A percentile compares a stretch with the other conserved stretches of the same genome.
These are phyloP conservation scores for Kandelia obovata DNA, from an alignment of 345 rosid genomes.

Conservation along the genomic window DNA sequence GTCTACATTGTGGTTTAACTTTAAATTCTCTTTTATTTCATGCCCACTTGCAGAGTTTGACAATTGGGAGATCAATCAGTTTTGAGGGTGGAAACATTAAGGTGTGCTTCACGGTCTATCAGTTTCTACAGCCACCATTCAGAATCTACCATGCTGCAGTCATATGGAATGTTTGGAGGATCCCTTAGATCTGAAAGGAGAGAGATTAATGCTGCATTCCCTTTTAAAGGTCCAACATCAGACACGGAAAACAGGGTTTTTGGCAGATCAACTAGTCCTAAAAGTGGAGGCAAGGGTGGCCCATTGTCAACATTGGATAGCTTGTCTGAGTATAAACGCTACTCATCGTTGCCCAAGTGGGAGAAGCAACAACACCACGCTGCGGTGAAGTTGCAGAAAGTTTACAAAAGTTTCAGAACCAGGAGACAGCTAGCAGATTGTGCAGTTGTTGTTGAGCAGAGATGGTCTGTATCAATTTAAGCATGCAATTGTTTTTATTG, in stretches of 20 bases:
- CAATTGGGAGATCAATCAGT: constrained; percentile 29
- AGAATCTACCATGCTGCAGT: constrained; percentile 28
- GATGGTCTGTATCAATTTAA: constrained; percentile 53
- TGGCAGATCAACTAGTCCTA: constrained; percentile 21
- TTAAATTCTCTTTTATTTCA: constrained; percentile 5
- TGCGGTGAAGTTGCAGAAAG: constrained; percentile 80
- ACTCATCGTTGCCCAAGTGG: not conserved
- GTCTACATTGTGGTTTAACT: not conserved
- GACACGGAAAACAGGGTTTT: constrained; percentile 31
- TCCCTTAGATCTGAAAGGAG: constrained; percentile 35
- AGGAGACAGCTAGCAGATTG: constrained; percentile 90
- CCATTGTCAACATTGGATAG: constrained; percentile 21
- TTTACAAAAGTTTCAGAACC: constrained; percentile 86
- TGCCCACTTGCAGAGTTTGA: constrained; percentile 28
- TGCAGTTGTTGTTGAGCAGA: constrained; percentile 86
- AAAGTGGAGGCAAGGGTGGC: constrained; percentile 22
- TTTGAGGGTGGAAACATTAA: constrained; percentile 20
- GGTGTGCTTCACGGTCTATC: constrained; percentile 32
- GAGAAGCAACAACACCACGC: constrained; percentile 45
- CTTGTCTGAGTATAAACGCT: constrained; percentile 11
- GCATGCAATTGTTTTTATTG: not conserved
- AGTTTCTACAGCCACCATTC: constrained; percentile 40
- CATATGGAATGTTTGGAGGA: constrained; percentile 26
- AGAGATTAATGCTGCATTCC: constrained; percentile 20
- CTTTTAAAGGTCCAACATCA: constrained; percentile 24